Percentiles rank a stretch among this genome's conserved stretches.
phyloP scores from a whole-genome alignment of 2,329 filamentous ascomycete genomes.

The Verticillium nonalfalfae region DNA sequence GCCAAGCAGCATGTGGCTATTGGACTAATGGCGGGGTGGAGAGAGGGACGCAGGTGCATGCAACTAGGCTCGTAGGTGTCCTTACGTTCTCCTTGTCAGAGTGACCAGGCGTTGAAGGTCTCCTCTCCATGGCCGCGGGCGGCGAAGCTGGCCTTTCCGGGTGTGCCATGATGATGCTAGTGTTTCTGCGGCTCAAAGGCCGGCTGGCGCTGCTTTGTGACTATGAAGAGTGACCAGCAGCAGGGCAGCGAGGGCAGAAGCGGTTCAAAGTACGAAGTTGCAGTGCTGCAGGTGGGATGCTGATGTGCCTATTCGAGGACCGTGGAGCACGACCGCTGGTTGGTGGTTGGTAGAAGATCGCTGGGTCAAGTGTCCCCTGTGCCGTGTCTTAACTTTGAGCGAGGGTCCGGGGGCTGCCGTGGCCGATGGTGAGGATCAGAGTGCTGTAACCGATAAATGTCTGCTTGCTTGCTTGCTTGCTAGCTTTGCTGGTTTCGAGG shows the following conservation, averaged over 20 bases:
- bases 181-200: not conserved
- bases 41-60: not conserved
- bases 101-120: slow-evolving; percentile 5
- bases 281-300: not conserved
- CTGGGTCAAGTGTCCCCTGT: not conserved
- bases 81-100: slow-evolving; percentile 13
- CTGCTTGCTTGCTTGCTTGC: not conserved
- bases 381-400: not conserved
- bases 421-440: not conserved
- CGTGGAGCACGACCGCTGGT: not conserved
- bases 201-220: not conserved
- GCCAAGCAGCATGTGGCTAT: not conserved
- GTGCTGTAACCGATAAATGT: not conserved
- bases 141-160: slow-evolving; percentile 20
- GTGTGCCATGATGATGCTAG: slow-evolving; percentile 23
- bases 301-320: not conserved
- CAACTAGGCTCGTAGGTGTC: not conserved
- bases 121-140: slow-evolving; percentile 9
- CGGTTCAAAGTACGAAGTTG: not conserved
- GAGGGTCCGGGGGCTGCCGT: not conserved
- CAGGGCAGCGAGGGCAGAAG: not conserved
- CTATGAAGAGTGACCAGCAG: not conserved
- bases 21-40: not conserved
- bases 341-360: not conserved
- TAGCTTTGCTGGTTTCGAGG: not conserved